phyloP scores from a whole-genome alignment of 1,139 yeast genomes.

The Nakaseomyces uthaithaninus region DNA sequence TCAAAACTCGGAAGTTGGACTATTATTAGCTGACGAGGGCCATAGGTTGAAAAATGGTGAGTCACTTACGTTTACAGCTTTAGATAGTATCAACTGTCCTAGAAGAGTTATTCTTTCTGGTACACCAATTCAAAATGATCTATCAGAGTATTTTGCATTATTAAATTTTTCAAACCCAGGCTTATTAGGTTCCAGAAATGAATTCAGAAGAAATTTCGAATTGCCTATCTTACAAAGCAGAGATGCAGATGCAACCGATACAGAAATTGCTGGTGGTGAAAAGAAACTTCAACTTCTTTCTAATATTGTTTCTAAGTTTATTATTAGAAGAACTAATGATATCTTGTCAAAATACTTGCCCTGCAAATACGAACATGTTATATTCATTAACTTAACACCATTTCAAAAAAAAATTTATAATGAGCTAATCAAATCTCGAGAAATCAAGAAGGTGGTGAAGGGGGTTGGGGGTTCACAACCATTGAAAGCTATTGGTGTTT shows the following conservation, averaged over 20 bases:
- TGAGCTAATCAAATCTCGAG: slow-evolving; percentile 75
- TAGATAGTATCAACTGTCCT: slow-evolving; percentile 72
- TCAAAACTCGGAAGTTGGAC: slow-evolving; percentile 74
- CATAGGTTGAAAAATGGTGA: slow-evolving; percentile 93
- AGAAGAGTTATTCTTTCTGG: slow-evolving; percentile 92
- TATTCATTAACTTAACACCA: slow-evolving; percentile 76
- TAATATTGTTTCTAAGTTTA: slow-evolving; percentile 73
- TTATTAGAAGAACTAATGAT: slow-evolving; percentile 92
- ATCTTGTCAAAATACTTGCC: slow-evolving; percentile 89
- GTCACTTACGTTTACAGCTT: slow-evolving; percentile 81
- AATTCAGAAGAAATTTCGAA: slow-evolving; percentile 81
- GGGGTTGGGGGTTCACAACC: slow-evolving; percentile 61
- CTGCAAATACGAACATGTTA: slow-evolving; percentile 91
- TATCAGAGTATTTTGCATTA: slow-evolving; percentile 88
- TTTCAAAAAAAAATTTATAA: slow-evolving; percentile 66
- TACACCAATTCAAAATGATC: slow-evolving; percentile 94
- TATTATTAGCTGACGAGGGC: slow-evolving; percentile 92
- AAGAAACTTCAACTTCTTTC: slow-evolving; percentile 62
- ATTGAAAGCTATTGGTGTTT: slow-evolving; percentile 77
- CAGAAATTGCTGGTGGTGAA: slow-evolving; percentile 68
- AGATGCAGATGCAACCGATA: slow-evolving; percentile 83
- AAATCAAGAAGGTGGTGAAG: slow-evolving; percentile 57
- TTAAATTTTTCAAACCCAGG: slow-evolving; percentile 94
- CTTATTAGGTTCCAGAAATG: slow-evolving; percentile 71
- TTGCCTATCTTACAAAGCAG: slow-evolving; percentile 72